These are phyloP conservation scores for Fomitopsis pinicola DNA, from an alignment of 1,284 basidiomycete genomes.

Conservation along the genomic window DNA sequence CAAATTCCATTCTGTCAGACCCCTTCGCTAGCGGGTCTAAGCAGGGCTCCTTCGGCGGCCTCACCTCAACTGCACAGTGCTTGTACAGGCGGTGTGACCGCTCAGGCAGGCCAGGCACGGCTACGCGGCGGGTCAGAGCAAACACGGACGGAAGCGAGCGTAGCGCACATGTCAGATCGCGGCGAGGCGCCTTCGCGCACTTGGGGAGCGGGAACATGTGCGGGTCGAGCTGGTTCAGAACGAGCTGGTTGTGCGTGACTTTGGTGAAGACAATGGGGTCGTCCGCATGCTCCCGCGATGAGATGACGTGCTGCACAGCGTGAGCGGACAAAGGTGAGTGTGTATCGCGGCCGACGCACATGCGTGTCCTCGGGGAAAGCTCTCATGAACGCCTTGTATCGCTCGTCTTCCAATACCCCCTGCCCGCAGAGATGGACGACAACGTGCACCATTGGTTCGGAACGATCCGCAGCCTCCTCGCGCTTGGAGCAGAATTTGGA, in stretches of 20 bases:
- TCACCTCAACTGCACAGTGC: constrained; percentile 38
- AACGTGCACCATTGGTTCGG: constrained; percentile 46
- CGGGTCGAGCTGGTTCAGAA: constrained; percentile 69
- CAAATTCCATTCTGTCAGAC: constrained; percentile 47
- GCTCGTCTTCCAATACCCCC: constrained; percentile 62
- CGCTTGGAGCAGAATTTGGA: constrained; percentile 41
- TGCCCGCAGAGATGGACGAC: constrained; percentile 68
- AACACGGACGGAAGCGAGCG: not conserved
- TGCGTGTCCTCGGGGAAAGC: constrained; percentile 27
- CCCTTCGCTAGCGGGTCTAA: constrained; percentile 25
- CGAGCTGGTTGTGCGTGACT: constrained; percentile 68
- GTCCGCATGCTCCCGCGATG: constrained; percentile 54
- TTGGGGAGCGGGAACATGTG: constrained; percentile 73
- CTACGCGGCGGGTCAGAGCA: constrained; percentile 22
- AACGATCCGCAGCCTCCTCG: constrained; percentile 31
- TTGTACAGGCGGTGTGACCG: constrained; percentile 38
- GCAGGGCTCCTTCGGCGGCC: constrained; percentile 41
- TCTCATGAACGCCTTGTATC: constrained; percentile 73
- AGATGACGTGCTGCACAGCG: constrained; percentile 56
- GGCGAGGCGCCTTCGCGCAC: constrained; percentile 38
- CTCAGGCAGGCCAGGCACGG: constrained; percentile 43
- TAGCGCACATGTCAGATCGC: constrained; percentile 37
- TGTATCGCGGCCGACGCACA: constrained; percentile 16
- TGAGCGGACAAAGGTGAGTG: constrained; percentile 9
- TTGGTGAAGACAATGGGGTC: constrained; percentile 77